Percentiles rank a stretch among this genome's conserved stretches.
These are phyloP conservation scores for Coprinopsis cinerea DNA, from an alignment of 768 basidiomycete genomes.

Conservation along the genomic window DNA sequence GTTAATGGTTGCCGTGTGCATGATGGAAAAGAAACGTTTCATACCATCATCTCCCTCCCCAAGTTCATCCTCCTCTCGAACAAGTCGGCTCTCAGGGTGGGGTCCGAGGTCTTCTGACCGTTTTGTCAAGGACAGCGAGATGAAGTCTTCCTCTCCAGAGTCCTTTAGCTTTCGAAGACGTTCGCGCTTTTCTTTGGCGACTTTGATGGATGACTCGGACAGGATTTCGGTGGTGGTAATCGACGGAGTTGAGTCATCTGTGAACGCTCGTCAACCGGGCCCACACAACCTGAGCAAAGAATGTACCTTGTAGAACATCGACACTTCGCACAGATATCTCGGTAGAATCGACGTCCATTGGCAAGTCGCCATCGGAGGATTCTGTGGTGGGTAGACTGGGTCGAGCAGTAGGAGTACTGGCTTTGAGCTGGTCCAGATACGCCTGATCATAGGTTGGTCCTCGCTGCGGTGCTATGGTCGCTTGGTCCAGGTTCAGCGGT, in stretches of 20 bases:
- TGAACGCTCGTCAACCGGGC: neutral
- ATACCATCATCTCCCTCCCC: conserved; percentile 86
- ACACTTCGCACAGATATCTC: conserved; percentile 31
- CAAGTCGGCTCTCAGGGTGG: conserved; percentile 76
- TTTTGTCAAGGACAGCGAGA: conserved; percentile 67
- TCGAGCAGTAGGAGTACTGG: conserved; percentile 59
- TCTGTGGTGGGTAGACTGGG: conserved; percentile 30
- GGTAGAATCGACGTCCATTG: conserved; percentile 32
- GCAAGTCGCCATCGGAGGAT: conserved; percentile 48
- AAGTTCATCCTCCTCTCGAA: conserved; percentile 83
- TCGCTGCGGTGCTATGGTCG: conserved; percentile 44
- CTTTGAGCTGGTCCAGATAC: conserved; percentile 73
- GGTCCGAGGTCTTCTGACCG: conserved; percentile 59
- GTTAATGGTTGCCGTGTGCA: neutral
- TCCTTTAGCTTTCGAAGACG: conserved; percentile 48
- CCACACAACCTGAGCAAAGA: conserved; percentile 14
- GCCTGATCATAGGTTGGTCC: conserved; percentile 67
- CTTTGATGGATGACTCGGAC: conserved; percentile 62
- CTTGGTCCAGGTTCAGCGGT: conserved; percentile 48
- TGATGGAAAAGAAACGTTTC: conserved; percentile 16
- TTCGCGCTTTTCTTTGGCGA: conserved; percentile 73
- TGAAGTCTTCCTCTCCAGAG: conserved; percentile 60
- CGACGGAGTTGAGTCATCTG: conserved; percentile 13
- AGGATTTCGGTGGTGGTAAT: conserved; percentile 54
- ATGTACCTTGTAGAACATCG: conserved; percentile 20